Evolutionary conservation across 495 filamentous ascomycete genomes (phyloP).

Genomic region (Neurospora sp.): DNA sequence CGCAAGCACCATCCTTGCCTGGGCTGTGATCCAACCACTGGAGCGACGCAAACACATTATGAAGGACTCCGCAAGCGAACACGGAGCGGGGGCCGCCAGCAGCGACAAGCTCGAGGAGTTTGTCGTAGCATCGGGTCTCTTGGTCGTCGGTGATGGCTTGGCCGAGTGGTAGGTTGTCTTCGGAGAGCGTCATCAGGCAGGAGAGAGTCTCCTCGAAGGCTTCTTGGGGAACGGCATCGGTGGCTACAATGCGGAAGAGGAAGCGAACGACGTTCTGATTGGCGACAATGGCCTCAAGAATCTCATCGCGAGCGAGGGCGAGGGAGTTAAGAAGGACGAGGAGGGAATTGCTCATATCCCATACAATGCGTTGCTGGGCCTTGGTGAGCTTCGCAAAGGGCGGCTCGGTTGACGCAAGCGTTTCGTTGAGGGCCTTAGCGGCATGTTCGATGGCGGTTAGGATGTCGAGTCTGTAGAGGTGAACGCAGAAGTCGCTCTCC

Average conservation of each 20-base stretch:
- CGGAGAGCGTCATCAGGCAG: constrained; percentile 44
- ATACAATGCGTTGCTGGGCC: constrained; percentile 37
- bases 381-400: constrained; percentile 34
- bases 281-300: constrained; percentile 37
- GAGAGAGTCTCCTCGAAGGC: constrained; percentile 35
- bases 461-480: constrained; percentile 47
- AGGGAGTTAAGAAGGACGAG: constrained; percentile 33
- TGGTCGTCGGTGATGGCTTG: constrained; percentile 31
- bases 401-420: constrained; percentile 25
- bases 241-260: constrained; percentile 36
- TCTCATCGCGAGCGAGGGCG: constrained; percentile 43
- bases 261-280: constrained; percentile 37
- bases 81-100: constrained; percentile 26
- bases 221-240: constrained; percentile 19
- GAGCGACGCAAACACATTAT: constrained; percentile 39
- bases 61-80: constrained; percentile 40
- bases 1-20: constrained; percentile 34
- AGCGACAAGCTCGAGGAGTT: constrained; percentile 25
- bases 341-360: constrained; percentile 39
- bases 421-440: constrained; percentile 36
- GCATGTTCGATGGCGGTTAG: constrained; percentile 44
- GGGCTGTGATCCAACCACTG: constrained; percentile 39
- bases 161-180: constrained; percentile 39
- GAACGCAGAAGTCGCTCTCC: constrained; percentile 50
- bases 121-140: constrained; percentile 25